Conservation (phyloP, 345 rosid species). For the Laguncularia racemosa region DNA sequence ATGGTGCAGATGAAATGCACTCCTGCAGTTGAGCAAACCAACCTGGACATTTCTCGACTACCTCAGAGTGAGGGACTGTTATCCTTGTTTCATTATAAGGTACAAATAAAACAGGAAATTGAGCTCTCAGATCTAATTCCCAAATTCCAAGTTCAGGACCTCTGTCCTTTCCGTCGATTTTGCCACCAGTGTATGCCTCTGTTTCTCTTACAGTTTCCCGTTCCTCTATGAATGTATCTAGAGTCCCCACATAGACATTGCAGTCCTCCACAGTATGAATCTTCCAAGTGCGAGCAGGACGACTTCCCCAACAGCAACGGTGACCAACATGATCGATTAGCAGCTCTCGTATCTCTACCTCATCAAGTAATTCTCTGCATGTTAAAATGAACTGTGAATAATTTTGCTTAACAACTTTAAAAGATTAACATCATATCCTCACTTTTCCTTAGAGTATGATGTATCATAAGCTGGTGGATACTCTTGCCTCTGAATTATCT, state of each 20-base stretch:
- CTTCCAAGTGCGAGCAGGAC: constrained; percentile 95
- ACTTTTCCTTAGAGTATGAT: too few species aligned
- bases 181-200: constrained; percentile 47
- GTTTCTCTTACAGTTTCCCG: constrained; percentile 69
- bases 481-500: constrained; percentile 5
- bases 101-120: constrained; percentile 73
- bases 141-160: constrained; percentile 57
- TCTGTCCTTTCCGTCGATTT: constrained; percentile 40
- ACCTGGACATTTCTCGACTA: constrained; percentile 75
- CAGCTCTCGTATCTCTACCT: constrained; percentile 83
- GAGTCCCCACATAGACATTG: constrained; percentile 89
- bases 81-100: constrained; percentile 53
- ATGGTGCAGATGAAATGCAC: too few species aligned
- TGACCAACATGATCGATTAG: constrained; percentile 94
- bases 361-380: constrained; percentile 76
- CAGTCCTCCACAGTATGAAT: constrained; percentile 85
- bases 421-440: too few species aligned
- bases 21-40: background rate
- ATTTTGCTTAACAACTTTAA: too few species aligned
- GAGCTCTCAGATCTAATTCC: constrained; percentile 72
- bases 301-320: constrained; percentile 98
- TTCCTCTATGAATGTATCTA: constrained; percentile 85
- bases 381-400: too few species aligned
- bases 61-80: constrained; percentile 63
- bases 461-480: too few species aligned